Percentiles rank a stretch among this genome's conserved stretches.
Evolutionary conservation across 345 rosid species (phyloP).

Genomic region (Nephelium lappaceum): DNA sequence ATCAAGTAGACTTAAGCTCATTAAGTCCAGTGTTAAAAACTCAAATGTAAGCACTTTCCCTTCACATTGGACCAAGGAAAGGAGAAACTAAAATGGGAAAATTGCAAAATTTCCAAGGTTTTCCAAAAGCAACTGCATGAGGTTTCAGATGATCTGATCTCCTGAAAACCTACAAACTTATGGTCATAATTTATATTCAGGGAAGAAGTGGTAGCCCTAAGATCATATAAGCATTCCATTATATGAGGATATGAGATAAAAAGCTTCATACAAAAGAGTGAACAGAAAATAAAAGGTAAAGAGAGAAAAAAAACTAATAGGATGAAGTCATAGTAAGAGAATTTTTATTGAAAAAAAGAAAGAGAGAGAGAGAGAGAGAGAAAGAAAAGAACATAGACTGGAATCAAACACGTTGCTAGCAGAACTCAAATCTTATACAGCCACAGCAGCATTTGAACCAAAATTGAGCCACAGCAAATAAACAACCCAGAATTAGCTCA

Average conservation of each 20-base stretch:
- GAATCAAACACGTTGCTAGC: conserved; percentile 1
- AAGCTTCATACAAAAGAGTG: neutral
- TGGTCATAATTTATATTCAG: neutral
- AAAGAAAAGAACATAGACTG: neutral
- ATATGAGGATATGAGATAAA: neutral
- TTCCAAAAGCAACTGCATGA: neutral
- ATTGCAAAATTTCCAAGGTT: neutral
- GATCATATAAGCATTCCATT: neutral
- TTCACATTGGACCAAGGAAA: conserved; percentile 1
- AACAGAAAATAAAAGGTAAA: neutral
- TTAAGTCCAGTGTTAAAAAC: neutral
- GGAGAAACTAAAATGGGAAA: neutral
- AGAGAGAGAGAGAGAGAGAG: no score
- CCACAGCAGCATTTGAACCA: neutral
- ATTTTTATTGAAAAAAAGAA: no score
- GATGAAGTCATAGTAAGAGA: neutral
- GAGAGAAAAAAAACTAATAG: neutral
- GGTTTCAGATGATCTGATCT: neutral
- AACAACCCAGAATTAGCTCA: neutral
- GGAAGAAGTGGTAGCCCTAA: conserved; percentile 9
- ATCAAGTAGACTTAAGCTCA: neutral
- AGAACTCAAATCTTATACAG: neutral
- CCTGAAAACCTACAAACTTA: conserved; percentile 1
- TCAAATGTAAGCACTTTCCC: neutral
- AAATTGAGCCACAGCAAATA: neutral